A percentile compares a stretch with the other conserved stretches of the same genome.
Evolutionary conservation across 306 rosid species (phyloP).

Genomic region (Ormosia semicastrata): DNA sequence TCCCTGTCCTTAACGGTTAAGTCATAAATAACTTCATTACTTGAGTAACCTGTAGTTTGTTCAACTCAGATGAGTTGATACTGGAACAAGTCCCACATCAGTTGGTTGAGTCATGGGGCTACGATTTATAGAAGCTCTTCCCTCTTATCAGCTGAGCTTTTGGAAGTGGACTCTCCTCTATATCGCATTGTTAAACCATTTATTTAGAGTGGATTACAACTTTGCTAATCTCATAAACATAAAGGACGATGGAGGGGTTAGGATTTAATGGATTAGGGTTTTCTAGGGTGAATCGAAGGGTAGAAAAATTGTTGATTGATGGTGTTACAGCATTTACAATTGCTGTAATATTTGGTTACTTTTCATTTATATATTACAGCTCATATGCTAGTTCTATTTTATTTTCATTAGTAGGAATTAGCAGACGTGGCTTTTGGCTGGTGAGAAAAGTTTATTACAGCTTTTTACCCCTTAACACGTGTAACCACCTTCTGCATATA

Average conservation of each 20-base stretch:
- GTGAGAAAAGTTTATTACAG: too few species aligned
- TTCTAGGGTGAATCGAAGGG: not conserved
- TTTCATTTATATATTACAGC: too few species aligned
- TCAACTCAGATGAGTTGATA: not conserved
- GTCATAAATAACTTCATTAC: not conserved
- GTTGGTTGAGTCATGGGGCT: constrained; percentile 23
- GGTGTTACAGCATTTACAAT: too few species aligned
- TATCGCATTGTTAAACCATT: not conserved
- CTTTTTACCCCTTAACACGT: too few species aligned
- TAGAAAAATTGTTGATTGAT: not conserved
- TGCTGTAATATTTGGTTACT: too few species aligned
- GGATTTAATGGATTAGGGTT: constrained; percentile 5
- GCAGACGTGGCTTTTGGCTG: too few species aligned
- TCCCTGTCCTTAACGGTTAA: not conserved
- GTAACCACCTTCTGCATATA: too few species aligned
- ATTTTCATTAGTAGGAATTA: too few species aligned
- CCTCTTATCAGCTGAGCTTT: not conserved
- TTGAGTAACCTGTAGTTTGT: not conserved
- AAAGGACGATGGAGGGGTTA: not conserved
- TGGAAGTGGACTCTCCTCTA: not conserved
- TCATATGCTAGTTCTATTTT: too few species aligned
- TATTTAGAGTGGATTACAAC: not conserved
- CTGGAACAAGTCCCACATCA: not conserved
- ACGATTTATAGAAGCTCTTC: not conserved
- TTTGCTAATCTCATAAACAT: not conserved